Evolutionary conservation across 371 early-diverging fungal genomes (phyloP), one percentile per base, ranked within the genome.

Genomic region (Choanephora cucurbitarum): DNA sequence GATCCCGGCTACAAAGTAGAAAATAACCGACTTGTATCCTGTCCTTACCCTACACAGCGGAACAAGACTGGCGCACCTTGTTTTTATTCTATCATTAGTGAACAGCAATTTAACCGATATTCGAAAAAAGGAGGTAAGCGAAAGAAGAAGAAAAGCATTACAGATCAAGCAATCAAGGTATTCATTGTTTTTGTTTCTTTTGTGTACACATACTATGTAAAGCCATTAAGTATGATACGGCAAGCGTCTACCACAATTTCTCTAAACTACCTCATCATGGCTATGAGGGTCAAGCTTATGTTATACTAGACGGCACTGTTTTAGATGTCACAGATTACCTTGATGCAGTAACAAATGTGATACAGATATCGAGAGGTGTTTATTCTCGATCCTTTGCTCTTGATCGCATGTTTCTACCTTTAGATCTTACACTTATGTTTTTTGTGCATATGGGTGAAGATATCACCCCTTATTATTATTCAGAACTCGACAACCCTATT

Each of bases 251-350:
- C 11, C 24, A 43, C 1, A 60, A 65, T 33, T 59, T 49, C 31
- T 48, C 60, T 3, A 22, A 45, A 33, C 32, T 65, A 33, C 59
- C 60, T 22, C 33, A 59, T 34, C 17, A 23, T 4, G 34, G 39
- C 7, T 10, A 14, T 5, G 22, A 43, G 5, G 70, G 67, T 6
- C 51, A 53, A 46, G 75, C 69, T 5, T 74, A 50, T 44, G 75
- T 79, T 6, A 64, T 74, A 7, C 49, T 79, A 11, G 66, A 74
- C 47, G 56, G 55, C 34, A 51, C 58, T 15, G 77, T 76, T 28
- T 52, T 74, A 19, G 75, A 79, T 60, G 69, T 79, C 11, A 79
- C 80, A 0, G 61, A 57, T 37, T 79, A 79, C 40, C 57, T 79
- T 15, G 60, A 62, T 14, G 39, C 65, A 17, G 73, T 62, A 1